Conservation (phyloP, 805 yeast species). For the Pichia cabralensis region DNA sequence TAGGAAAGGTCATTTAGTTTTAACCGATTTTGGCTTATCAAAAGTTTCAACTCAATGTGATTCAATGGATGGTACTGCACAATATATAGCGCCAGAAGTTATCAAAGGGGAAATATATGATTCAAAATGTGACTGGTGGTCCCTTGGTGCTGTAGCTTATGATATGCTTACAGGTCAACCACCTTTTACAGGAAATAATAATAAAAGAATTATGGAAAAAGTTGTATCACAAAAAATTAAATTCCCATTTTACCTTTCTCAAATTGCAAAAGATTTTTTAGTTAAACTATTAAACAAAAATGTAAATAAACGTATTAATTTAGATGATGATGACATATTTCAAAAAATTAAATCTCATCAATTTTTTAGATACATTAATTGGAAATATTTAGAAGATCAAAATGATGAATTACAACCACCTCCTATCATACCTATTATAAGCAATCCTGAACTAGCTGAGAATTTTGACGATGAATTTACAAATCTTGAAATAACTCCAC, state of each 20-base stretch:
- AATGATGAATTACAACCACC: constrained; percentile 52
- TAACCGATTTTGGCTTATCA: constrained; percentile 80
- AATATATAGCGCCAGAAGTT: constrained; percentile 87
- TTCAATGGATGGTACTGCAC: constrained; percentile 68
- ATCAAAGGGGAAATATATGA: constrained; percentile 69
- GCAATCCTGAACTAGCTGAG: constrained; percentile 76
- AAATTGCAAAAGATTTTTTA: constrained; percentile 71
- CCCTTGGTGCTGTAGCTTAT: constrained; percentile 70
- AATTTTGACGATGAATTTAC: constrained; percentile 79
- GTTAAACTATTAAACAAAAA: constrained; percentile 57
- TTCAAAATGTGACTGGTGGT: constrained; percentile 85
- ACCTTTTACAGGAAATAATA: constrained; percentile 79
- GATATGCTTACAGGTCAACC: constrained; percentile 82
- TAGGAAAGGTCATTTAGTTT: constrained; percentile 64
- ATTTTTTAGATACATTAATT: constrained; percentile 68
- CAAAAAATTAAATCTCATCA: constrained; percentile 50
- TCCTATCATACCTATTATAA: constrained; percentile 75
- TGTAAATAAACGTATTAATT: constrained; percentile 54
- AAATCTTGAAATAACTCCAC: constrained; percentile 43
- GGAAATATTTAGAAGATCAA: constrained; percentile 49
- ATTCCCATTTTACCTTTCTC: constrained; percentile 66
- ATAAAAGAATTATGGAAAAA: constrained; percentile 66
- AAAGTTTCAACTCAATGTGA: constrained; percentile 38
- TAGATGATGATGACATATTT: constrained; percentile 37
- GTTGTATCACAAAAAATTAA: constrained; percentile 56